Base-by-base conservation (phyloP, 345 rosid genomes). In the Excoecaria agallocha region DNA sequence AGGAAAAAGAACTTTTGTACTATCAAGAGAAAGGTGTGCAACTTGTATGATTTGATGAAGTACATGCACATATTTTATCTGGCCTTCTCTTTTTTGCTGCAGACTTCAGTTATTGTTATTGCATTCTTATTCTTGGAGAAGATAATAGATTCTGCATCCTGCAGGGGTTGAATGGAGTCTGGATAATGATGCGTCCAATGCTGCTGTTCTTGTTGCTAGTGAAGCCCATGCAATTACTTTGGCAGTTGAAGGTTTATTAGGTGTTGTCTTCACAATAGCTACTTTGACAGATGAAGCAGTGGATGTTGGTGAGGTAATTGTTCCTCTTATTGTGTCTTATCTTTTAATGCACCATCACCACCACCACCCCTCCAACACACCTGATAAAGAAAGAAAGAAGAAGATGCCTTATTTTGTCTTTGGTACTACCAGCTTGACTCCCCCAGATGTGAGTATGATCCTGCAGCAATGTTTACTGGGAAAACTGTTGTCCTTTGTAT, bases 161-260 rank as follows among this genome's bases (percentile, higher is more conserved):
- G 80, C 87, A 94, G 98, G 98, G 59, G 84, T 94, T 79, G 98
- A 95, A 79, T 95, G 99, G 99, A 95, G 88, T 72, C 97, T 95
- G 74, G 98, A 95, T 77, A 90, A 93, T 84, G 99, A 95, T 83
- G 98, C 98, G 75, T 89, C 99, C 71, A 95, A 90, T 86, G 89
- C 94, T 73, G 89, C 98, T 20, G 99, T 95, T 77, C 81, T 95
- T 80, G 96, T 91, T 87, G 99, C 98, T n/a, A 93, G 98, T 84
- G 99, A 95, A 87, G 99, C 98, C 72, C 98, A 94, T 86, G 93
- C 97, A 73, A 89, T 94, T 79, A 88, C 90, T 74, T 81, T 94
- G 88, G 98, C 98, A 77, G 89, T 91, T 84, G 98, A 93, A 85
- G 98, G 98, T 72, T 81, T 95, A 71, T 79, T 91, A 81, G 98